Evolutionary conservation across 2,329 filamentous ascomycete genomes (phyloP), one percentile per base, ranked within the genome.

Genomic region (Kalmusia sp.): DNA sequence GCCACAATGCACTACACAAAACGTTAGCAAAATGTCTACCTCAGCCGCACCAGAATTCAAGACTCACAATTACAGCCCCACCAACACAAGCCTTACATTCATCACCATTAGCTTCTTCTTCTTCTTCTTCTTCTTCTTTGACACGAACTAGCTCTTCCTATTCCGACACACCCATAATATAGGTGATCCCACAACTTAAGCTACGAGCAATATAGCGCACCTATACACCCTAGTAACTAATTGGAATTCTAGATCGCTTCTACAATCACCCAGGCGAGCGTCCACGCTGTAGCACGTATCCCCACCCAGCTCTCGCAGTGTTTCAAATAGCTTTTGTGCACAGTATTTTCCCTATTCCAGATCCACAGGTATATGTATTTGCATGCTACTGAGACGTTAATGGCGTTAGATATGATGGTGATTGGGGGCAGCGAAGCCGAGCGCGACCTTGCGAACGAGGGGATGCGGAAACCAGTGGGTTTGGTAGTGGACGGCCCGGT

Each of bases 211-310:
- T 89, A 89, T 1, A 89, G 71, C 1, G 86, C 67, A 7, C 65
- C 67, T 21, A 90, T 84, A 28, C 91, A 73, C 4, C 83, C 84
- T n/a, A 91, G 76, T 6, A 91, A 75, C 41, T 84, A 80, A 64
- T 84, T 85, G 75, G 91, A 92, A 41, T 86, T 83, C 0, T 88
- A 89, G 5, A 91, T 87, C 0, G 85, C 84, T 66, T 88, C 83
- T 5, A 88, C 86, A 53, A 92, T 86, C 53, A 90, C 71, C 80
- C 86, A 89, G 2, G 86, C 84, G 4, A 88, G 49, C 5, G 84
- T 59, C 84, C 87, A 90, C 12, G 85, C 70, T 12, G 62, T 67
- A 0, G 80, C 65, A 1, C 83, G 81, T 38, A 91, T 83, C 6
- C 59, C 78, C 11, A 85, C 61, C 88, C 88, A 91, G 12, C 79